Evolutionary conservation across 2,329 filamentous ascomycete genomes (phyloP), one percentile per base, ranked within the genome.

Genomic region (Epichloe elymi): DNA sequence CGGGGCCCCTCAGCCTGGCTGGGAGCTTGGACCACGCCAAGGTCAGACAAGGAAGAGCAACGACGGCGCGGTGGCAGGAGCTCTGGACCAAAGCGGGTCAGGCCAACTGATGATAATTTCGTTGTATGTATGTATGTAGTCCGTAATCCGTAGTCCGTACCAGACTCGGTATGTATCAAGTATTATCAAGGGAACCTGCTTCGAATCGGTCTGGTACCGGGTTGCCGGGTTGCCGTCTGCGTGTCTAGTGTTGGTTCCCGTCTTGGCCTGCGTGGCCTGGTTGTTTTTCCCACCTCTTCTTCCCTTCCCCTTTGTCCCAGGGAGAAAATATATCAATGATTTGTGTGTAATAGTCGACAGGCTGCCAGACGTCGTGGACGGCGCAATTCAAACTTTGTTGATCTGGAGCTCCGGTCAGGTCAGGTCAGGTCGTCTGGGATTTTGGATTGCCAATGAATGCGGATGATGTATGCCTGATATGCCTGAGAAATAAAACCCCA

Each of bases 21-120:
- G 7, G 36, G 26, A 52, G 46, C 46, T 52, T 49, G 46, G 51
- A 30, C 51, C 42, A 45, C n/a, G 19, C 42, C 17, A n/a, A 15
- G 38, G 33, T 8, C 14, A 14, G n/a, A 17, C 46, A 26, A 7
- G 23, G 6, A n/a, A 19, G 11, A 26, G 35, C 33, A 39, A 19
- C 17, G 41, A 23, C 26, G 23, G 20, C 33, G 40, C 4, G 36
- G 48, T 44, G 33, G 49, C 33, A 38, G 40, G 48, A 39, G 48
- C 48, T 50, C 23, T 39, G 40, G 17, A 46, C 35, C 41, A 45
- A 46, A 41, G 33, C 37, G 37, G 33, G 26, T 30, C 30, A 38
- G 37, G n/a, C 17, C 33, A 23, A 23, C n/a, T 23, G 11, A 7
- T 1, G 19, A 10, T 14, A n/a, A 15, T 26, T 35, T 39, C 35